phyloP scores from a whole-genome alignment of 148 eudicot species.

The Fagopyrum tataricum region DNA sequence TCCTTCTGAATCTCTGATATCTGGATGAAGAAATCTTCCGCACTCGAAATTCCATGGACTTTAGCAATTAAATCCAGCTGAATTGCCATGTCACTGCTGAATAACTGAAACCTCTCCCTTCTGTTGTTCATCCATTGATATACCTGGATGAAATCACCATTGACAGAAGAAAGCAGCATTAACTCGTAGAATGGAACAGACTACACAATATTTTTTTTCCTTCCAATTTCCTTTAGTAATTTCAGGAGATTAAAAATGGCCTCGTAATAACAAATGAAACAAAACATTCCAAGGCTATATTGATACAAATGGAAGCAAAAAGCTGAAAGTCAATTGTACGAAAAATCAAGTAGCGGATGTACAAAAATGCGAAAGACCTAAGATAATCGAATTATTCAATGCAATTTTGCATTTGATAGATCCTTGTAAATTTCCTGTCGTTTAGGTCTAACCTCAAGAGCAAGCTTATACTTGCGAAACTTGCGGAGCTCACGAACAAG shows the following conservation, averaged over 20 bases:
- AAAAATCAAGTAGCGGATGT: background rate
- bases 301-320: background rate
- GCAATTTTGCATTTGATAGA: background rate
- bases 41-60: conserved; percentile 60
- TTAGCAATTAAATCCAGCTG: conserved; percentile 78
- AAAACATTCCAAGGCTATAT: background rate
- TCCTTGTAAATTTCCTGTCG: background rate
- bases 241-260: no score
- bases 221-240: no score
- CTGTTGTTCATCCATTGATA: conserved; percentile 84
- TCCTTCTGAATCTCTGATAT: conserved; percentile 54
- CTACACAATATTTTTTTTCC: background rate
- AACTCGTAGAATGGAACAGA: background rate
- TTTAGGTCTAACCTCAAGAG: conserved; percentile 61
- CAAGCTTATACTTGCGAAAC: conserved; percentile 42
- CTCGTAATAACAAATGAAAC: background rate
- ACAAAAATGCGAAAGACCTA: background rate
- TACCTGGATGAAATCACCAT: conserved; percentile 34
- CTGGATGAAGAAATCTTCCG: conserved; percentile 67
- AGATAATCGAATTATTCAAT: background rate
- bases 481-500: conserved; percentile 71
- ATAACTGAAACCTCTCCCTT: conserved; percentile 49
- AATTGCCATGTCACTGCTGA: conserved; percentile 74
- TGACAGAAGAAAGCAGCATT: background rate
- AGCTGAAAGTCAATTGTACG: background rate